Base-by-base conservation (phyloP, 139 green algal species). In the Picochlorum sp. region DNA sequence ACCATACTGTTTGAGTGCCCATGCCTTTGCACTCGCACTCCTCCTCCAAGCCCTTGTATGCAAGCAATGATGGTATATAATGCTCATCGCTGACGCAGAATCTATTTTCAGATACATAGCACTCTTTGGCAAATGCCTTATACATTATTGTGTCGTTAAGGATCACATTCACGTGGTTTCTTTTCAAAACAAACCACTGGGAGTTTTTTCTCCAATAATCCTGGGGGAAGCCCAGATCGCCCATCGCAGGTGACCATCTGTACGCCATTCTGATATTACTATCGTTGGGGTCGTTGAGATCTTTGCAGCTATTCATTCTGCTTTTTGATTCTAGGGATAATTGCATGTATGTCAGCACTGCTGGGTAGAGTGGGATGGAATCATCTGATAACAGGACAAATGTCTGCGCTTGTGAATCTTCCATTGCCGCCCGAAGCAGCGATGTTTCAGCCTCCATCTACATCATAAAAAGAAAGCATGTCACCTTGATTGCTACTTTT, bases 21-120 rank as follows among this genome's bases (percentile, higher is more conserved):
- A 14, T 13, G 12, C 24, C 25, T 10, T 28, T 12, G 41, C 69
- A 73, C 14, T 62, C 55, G 1, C 59, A 71, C 29, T 68, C 66
- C 9, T 70, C 36, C 13, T 64, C 65, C 40, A 53, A 30, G 14
- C 41, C 49, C 24, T 50, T 33, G 14, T n/a, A 31, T 2, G 71
- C 66, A 41, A 79, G 50, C 33, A 75, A 55, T 26, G 56, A 72
- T 8, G 71, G 65, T 7, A 75, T 61, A 50, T 75, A 75, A 61
- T 79, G 71, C 40, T 75, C 61, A 65, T 58, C 57, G 20, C 39
- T 54, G 2, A 59, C 55, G 20, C 64, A 71, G 22, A 70, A 70
- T 24, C 63, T 32, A 41, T 33, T 22, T 3, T 36, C 13, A 2
- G 45, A 31, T 2, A 41, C 22, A 57, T 30, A 67, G 29, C 68